Percentiles rank a stretch among this genome's conserved stretches.
phyloP scores from a whole-genome alignment of 495 filamentous ascomycete genomes.

The Pseudomonodictys pantanalensis region DNA sequence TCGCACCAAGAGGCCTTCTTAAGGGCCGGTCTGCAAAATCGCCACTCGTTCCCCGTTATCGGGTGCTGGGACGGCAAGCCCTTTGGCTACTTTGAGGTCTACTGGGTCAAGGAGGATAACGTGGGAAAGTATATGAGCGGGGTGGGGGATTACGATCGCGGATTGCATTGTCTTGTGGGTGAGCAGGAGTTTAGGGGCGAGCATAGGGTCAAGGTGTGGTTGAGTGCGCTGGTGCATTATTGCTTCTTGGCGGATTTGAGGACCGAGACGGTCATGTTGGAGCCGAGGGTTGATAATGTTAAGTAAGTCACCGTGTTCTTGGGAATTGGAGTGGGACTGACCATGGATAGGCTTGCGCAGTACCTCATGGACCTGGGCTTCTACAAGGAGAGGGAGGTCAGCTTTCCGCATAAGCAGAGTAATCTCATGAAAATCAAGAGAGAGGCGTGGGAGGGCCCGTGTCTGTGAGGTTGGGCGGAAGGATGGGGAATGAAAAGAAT shows the following conservation, averaged over 20 bases:
- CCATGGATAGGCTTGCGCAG: conserved; percentile 62
- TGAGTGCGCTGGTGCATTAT: conserved; percentile 81
- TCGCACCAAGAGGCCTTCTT: conserved; percentile 68
- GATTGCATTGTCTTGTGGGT: conserved; percentile 82
- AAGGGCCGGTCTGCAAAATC: conserved; percentile 55
- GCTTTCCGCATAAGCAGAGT: conserved; percentile 89
- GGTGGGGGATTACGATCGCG: conserved; percentile 78
- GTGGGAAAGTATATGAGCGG: conserved; percentile 64
- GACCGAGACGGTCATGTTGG: conserved; percentile 76
- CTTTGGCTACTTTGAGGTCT: conserved; percentile 97
- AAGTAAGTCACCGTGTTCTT: conserved; percentile 60
- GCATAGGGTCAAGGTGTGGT: conserved; percentile 72
- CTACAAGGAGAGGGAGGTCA: conserved; percentile 80
- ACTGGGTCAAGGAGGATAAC: conserved; percentile 94
- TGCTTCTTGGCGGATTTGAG: conserved; percentile 75
- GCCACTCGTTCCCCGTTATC: conserved; percentile 85
- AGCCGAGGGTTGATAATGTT: conserved; percentile 87
- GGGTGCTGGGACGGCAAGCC: conserved; percentile 93
- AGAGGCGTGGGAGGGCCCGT: conserved; percentile 80
- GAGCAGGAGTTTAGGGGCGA: conserved; percentile 86
- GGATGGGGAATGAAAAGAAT: too few species aligned
- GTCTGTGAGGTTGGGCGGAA: too few species aligned
- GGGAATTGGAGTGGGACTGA: conserved; percentile 1
- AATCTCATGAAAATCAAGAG: conserved; percentile 79
- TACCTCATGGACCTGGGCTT: conserved; percentile 77